phyloP scores from a whole-genome alignment of 805 yeast genomes.

The Kurtzmaniella fragi region DNA sequence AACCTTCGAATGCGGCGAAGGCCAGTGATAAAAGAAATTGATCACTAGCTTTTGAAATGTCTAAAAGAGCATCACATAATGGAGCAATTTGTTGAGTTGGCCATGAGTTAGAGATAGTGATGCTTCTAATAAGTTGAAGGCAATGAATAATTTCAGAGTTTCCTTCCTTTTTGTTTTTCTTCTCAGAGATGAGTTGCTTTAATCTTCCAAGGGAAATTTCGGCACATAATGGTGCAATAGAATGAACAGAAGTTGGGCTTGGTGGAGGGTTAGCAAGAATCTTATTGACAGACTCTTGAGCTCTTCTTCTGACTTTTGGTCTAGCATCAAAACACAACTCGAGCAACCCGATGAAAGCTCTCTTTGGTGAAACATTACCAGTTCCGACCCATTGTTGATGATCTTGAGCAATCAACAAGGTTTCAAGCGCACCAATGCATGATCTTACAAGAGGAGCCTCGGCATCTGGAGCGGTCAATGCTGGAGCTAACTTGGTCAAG shows the following conservation, averaged over 20 bases:
- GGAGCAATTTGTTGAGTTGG: slow-evolving; percentile 63
- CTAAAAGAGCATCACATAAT: slow-evolving; percentile 71
- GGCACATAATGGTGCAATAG: slow-evolving; percentile 67
- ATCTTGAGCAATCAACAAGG: slow-evolving; percentile 76
- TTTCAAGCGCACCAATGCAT: slow-evolving; percentile 80
- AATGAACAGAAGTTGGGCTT: slow-evolving; percentile 74
- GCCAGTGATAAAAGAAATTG: slow-evolving; percentile 80
- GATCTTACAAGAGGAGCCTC: slow-evolving; percentile 82
- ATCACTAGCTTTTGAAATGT: slow-evolving; percentile 75
- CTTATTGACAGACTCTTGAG: slow-evolving; percentile 76
- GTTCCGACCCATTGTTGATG: slow-evolving; percentile 58
- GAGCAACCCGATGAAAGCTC: slow-evolving; percentile 74
- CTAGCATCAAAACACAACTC: slow-evolving; percentile 81
- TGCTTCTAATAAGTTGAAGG: slow-evolving; percentile 67
- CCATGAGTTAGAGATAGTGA: slow-evolving; percentile 78
- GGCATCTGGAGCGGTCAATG: slow-evolving; percentile 60
- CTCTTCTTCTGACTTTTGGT: slow-evolving; percentile 94
- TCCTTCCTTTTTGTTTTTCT: slow-evolving; percentile 24
- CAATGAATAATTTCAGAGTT: slow-evolving; percentile 65
- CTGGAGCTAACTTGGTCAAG: slow-evolving; percentile 74
- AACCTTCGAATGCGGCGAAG: slow-evolving; percentile 77
- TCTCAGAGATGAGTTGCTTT: slow-evolving; percentile 32
- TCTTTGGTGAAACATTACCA: slow-evolving; percentile 62
- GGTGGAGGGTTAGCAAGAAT: slow-evolving; percentile 66
- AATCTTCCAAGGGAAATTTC: slow-evolving; percentile 60